Percentiles rank a stretch among this genome's conserved stretches.
These are phyloP conservation scores for Aspergillus ustus DNA, from an alignment of 2,329 filamentous ascomycete genomes.

Conservation along the genomic window DNA sequence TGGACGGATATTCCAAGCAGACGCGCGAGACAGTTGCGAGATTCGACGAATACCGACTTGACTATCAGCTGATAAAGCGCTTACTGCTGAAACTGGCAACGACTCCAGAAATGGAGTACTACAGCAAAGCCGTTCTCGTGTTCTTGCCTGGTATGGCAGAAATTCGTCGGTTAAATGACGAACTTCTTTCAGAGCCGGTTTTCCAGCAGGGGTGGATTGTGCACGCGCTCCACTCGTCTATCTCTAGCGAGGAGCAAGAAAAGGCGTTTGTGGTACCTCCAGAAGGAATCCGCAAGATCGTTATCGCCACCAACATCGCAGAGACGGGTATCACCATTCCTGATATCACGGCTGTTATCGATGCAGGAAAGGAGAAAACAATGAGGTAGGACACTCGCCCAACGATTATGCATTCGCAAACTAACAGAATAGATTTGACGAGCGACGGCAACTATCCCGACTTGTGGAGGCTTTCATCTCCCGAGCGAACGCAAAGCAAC, in stretches of 20 bases:
- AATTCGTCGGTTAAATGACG: conserved; percentile 84
- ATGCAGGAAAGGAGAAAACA: conserved; percentile 95
- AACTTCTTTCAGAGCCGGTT: conserved; percentile 74
- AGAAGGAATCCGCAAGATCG: conserved; percentile 83
- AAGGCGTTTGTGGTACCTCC: conserved; percentile 87
- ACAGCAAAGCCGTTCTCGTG: conserved; percentile 89
- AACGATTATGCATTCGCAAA: neutral
- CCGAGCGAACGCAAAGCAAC: conserved; percentile 91
- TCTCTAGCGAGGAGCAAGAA: conserved; percentile 95
- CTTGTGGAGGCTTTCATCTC: conserved; percentile 96
- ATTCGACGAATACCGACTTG: conserved; percentile 89
- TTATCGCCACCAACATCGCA: conserved; percentile 96
- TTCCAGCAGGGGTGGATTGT: conserved; percentile 82
- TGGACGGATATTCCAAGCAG: conserved; percentile 74
- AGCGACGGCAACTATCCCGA: conserved; percentile 85
- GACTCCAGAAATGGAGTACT: conserved; percentile 67
- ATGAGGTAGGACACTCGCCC: conserved; percentile 61
- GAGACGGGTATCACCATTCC: conserved; percentile 97
- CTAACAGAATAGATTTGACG: conserved; percentile 70
- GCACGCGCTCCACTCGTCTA: conserved; percentile 89
- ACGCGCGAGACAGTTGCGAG: conserved; percentile 76
- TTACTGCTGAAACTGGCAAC: conserved; percentile 77
- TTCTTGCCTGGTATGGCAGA: conserved; percentile 95
- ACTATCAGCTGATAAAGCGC: conserved; percentile 82
- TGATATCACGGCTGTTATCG: conserved; percentile 94